Evolutionary conservation across 1,284 basidiomycete species (phyloP).

Genomic region (Moniliophthora roreri): DNA sequence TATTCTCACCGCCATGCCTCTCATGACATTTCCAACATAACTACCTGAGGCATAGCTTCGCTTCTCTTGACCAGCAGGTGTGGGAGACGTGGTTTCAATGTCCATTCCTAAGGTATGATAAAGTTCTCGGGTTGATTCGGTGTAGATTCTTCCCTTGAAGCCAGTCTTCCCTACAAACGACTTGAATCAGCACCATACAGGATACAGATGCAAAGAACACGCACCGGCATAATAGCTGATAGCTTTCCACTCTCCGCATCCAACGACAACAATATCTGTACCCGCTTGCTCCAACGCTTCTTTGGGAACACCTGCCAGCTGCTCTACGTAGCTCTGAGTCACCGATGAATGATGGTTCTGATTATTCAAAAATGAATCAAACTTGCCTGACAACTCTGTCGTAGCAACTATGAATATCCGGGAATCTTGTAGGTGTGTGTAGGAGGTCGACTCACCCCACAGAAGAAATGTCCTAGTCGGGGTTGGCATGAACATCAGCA

Average conservation of each 20-base stretch:
- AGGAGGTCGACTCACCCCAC: conserved; percentile 44
- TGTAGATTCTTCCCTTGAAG: conserved; percentile 52
- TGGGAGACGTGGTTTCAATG: conserved; percentile 39
- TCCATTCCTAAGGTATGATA: conserved; percentile 54
- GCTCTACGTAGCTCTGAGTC: conserved; percentile 51
- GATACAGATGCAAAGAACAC: conserved; percentile 8
- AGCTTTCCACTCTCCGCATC: conserved; percentile 60
- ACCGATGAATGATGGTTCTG: not conserved
- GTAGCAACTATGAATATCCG: no score
- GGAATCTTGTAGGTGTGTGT: conserved; percentile 2
- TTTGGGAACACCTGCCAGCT: conserved; percentile 44
- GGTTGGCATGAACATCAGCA: conserved; percentile 3
- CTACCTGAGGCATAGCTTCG: conserved; percentile 45
- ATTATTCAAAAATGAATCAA: conserved; percentile 1
- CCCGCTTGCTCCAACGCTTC: conserved; percentile 42
- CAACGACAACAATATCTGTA: conserved; percentile 52
- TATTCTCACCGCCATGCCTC: conserved; percentile 40
- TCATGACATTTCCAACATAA: conserved; percentile 16
- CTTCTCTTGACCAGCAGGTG: conserved; percentile 45
- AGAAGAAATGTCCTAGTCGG: conserved; percentile 62
- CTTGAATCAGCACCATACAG: not conserved
- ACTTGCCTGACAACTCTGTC: conserved; percentile 44
- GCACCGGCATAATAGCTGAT: conserved; percentile 55
- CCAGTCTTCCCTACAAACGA: conserved; percentile 41
- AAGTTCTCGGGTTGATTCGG: conserved; percentile 55